A percentile compares a stretch with the other conserved stretches of the same genome.
phyloP scores from a whole-genome alignment of 345 rosid genomes.

The Eucalyptus decipiens region DNA sequence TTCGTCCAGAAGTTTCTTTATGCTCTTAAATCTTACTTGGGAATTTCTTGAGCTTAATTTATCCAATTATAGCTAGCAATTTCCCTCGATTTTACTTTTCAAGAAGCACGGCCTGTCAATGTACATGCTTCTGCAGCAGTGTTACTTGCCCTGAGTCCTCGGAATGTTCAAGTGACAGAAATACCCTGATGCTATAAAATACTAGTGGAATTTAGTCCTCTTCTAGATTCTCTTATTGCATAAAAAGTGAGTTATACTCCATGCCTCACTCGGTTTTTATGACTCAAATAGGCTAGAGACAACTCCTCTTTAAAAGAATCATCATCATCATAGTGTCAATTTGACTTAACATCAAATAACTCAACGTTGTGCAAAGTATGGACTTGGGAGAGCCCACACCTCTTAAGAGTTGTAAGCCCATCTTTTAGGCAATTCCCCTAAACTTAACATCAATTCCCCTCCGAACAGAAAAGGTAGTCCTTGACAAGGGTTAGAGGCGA shows the following conservation, averaged over 20 bases:
- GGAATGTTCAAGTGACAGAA: background rate
- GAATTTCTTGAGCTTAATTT: background rate
- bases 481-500: fast-evolving
- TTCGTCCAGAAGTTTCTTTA: background rate
- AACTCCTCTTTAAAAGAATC: too few species aligned
- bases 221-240: too few species aligned
- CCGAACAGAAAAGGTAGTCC: too few species aligned
- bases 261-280: fast-evolving
- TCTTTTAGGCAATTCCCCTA: too few species aligned
- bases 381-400: fast-evolving
- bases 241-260: too few species aligned
- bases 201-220: too few species aligned
- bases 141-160: background rate
- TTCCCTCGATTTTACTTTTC: background rate
- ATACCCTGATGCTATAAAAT: background rate
- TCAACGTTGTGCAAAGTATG: too few species aligned
- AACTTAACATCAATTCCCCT: too few species aligned
- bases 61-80: background rate
- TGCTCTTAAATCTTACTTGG: background rate
- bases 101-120: background rate
- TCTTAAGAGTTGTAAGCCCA: too few species aligned
- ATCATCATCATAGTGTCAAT: too few species aligned
- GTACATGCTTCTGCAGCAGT: background rate
- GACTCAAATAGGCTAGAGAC: too few species aligned
- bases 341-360: too few species aligned